Evolutionary conservation across 2,329 filamentous ascomycete species (phyloP), one percentile per base, ranked within the genome.

Genomic region (Penicillium sp.): DNA sequence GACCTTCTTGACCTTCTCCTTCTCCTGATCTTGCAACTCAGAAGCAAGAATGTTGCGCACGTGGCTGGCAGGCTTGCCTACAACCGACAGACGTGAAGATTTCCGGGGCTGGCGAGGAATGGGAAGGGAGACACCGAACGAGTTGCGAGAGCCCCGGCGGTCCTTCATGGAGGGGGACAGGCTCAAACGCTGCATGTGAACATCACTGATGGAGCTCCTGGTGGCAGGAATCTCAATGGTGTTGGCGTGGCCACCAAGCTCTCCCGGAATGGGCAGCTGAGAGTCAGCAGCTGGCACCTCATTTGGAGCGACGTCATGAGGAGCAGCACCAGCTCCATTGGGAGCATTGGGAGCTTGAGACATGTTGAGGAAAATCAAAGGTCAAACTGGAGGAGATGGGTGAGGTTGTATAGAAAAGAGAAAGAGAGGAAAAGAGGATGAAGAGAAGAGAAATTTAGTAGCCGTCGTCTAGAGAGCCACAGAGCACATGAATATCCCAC

Each of bases 121-220:
- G 55, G 89, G 89, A n/a, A 92, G 83, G 15, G 88, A 84, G 50
- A 87, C 82, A 63, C 89, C 89, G 70, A 91, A 91, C 25, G 88
- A 91, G 83, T 91, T 92, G 64, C 89, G 85, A 37, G 89, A 91
- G 49, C 84, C 82, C 67, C 89, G 80, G 63, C 89, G 82, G 66
- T 89, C 86, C 75, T 82, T 86, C 80, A 86, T 85, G 14, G 88
- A 90, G n/a, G 88, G 88, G 12, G 84, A 80, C 47, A 88, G 77
- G 68, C 86, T 90, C 69, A 92, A 80, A 69, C 84, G 86, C 82
- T 91, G 89, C 88, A 91, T 91, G 78, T 88, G 88, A 67, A 83
- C 81, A 47, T 91, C 87, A 41, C 88, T 87, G 63, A 90, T 85
- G 53, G 87, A 84, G 55, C 86, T 89, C 67, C 87, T 79, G 59